Evolutionary conservation across 371 early-diverging fungal species (phyloP).

Genomic region (Mortierella sp.): DNA sequence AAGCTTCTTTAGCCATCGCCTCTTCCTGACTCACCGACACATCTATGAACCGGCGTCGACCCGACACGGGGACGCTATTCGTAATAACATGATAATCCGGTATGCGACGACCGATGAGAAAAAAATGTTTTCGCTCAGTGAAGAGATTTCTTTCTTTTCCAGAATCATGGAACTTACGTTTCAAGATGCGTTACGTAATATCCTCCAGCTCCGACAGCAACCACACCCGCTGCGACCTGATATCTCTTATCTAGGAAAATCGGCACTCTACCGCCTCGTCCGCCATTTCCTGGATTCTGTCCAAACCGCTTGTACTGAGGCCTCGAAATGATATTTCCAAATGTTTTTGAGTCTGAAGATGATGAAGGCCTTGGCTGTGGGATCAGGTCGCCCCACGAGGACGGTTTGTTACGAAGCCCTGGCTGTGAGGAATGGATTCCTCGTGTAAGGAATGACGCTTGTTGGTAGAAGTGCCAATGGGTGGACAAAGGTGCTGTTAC

Average conservation of each 20-base stretch:
- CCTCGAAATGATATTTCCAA: slow-evolving; percentile 14
- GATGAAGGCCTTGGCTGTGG: slow-evolving; percentile 19
- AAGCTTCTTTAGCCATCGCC: slow-evolving; percentile 76
- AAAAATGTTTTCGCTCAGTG: too few relatives aligned
- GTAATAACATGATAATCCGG: background rate
- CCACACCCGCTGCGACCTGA: slow-evolving; percentile 33
- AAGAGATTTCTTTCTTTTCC: too few relatives aligned
- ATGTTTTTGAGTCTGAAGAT: slow-evolving; percentile 10
- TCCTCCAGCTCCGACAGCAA: slow-evolving; percentile 57
- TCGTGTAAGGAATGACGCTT: background rate
- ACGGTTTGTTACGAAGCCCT: slow-evolving; percentile 14
- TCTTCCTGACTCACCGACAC: slow-evolving; percentile 71
- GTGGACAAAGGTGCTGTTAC: background rate
- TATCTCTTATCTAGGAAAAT: slow-evolving; percentile 41
- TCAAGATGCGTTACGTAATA: slow-evolving; percentile 77
- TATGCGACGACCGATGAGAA: too few relatives aligned
- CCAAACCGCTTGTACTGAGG: slow-evolving; percentile 52
- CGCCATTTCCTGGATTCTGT: slow-evolving; percentile 21
- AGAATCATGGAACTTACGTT: slow-evolving; percentile 26
- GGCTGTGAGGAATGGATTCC: slow-evolving; percentile 8
- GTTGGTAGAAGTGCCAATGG: background rate
- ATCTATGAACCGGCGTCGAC: slow-evolving; percentile 72
- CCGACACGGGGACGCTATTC: slow-evolving; percentile 72
- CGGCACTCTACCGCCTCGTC: slow-evolving; percentile 5
- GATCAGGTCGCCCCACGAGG: slow-evolving; percentile 43